phyloP scores from a whole-genome alignment of 495 filamentous ascomycete species.

The Trichocladium antarcticum region DNA sequence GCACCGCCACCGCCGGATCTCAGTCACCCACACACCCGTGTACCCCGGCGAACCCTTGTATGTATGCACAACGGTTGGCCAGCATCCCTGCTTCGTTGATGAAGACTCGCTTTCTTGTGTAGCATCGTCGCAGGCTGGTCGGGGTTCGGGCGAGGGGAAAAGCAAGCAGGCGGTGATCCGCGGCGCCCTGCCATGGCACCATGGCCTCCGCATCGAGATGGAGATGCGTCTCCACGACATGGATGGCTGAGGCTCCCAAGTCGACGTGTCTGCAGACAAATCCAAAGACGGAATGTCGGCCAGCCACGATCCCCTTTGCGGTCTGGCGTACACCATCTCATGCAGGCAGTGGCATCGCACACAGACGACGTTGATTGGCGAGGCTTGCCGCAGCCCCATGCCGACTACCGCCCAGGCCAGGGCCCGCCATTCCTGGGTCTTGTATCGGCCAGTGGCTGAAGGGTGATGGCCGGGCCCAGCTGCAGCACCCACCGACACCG shows the following conservation, averaged over 20 bases:
- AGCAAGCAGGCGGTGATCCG: too few species aligned
- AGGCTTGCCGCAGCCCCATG: slow-evolving; percentile 7
- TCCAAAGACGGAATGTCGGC: slow-evolving; percentile 1
- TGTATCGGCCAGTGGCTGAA: slow-evolving; percentile 9
- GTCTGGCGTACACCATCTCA: neutral
- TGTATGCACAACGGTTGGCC: too few species aligned
- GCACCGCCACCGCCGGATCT: slow-evolving; percentile 7
- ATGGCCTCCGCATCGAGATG: too few species aligned
- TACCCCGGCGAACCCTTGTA: too few species aligned
- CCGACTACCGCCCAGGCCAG: slow-evolving; percentile 5
- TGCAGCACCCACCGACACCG: slow-evolving; percentile 9
- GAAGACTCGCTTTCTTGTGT: too few species aligned
- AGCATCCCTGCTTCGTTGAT: too few species aligned
- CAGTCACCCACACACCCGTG: neutral
- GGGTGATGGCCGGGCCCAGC: slow-evolving; percentile 7
- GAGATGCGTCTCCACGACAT: too few species aligned
- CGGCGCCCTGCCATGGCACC: too few species aligned
- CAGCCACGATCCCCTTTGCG: neutral
- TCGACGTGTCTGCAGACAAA: neutral
- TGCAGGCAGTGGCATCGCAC: neutral
- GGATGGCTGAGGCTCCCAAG: too few species aligned
- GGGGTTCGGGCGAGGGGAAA: too few species aligned
- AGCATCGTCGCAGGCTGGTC: too few species aligned
- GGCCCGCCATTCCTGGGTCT: slow-evolving; percentile 1
- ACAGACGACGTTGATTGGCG: neutral